Percentiles rank a stretch among this genome's conserved stretches.
Evolutionary conservation across 352 stramenopile species (phyloP).

Genomic region (Phytophthora agathidicida): DNA sequence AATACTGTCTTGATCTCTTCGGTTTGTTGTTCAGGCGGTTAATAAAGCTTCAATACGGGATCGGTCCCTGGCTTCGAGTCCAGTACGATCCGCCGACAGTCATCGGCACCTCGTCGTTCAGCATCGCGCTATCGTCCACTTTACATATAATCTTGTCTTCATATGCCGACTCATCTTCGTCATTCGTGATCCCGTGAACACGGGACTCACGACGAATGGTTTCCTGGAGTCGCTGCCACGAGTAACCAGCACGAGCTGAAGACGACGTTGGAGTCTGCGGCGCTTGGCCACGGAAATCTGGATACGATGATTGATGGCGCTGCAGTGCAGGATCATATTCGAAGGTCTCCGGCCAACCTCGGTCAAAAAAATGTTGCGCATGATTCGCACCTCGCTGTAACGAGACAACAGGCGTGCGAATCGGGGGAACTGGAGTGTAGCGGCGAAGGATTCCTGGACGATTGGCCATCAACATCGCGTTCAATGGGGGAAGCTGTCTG

Average conservation of each 20-base stretch:
- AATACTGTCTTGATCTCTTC: constrained; percentile 3
- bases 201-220: constrained; percentile 72
- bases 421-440: constrained; percentile 33
- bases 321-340: not conserved
- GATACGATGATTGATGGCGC: not conserved
- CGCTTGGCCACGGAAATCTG: constrained; percentile 1
- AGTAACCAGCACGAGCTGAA: constrained; percentile 57
- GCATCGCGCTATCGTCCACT: constrained; percentile 16
- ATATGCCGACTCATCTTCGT: constrained; percentile 43
- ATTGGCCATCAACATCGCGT: constrained; percentile 34
- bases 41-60: constrained; percentile 14
- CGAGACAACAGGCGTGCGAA: constrained; percentile 26
- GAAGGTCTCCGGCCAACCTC: constrained; percentile 10
- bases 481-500: constrained; percentile 36
- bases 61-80: constrained; percentile 33
- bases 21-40: constrained; percentile 14
- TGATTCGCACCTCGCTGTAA: constrained; percentile 3
- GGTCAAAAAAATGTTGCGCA: constrained; percentile 2
- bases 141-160: constrained; percentile 29
- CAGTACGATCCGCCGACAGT: constrained; percentile 13
- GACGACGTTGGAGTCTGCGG: constrained; percentile 9
- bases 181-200: constrained; percentile 57
- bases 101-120: constrained; percentile 2
- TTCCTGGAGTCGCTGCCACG: constrained; percentile 78
- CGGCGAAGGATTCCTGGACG: constrained; percentile 26